Conservation (phyloP, 2,329 filamentous ascomycete species). For the Diplodia intermedia region DNA sequence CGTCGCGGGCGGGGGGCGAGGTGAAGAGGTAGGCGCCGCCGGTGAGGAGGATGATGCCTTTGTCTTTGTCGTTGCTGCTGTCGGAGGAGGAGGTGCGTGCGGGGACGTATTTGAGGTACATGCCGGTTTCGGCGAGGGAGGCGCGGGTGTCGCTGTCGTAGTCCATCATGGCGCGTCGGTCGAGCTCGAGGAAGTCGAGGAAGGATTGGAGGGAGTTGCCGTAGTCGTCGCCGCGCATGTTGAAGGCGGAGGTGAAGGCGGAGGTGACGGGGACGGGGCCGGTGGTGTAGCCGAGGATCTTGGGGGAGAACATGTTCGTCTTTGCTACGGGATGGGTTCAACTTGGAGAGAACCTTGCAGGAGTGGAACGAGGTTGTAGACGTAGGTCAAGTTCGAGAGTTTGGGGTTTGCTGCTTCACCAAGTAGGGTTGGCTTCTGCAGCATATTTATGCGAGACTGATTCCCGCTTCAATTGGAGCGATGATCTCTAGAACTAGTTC, state of each 20-base stretch:
- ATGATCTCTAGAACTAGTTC: neutral
- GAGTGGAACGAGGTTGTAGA: too few relatives aligned
- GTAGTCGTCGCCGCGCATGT: neutral
- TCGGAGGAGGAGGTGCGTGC: neutral
- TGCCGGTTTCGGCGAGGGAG: neutral
- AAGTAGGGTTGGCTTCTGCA: too few relatives aligned
- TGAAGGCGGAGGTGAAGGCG: neutral
- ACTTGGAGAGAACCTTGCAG: too few relatives aligned
- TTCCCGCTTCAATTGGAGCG: too few relatives aligned
- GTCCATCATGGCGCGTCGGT: neutral
- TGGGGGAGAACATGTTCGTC: neutral
- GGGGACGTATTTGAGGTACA: constrained; percentile 11
- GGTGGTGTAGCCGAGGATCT: neutral
- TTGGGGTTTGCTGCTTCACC: too few relatives aligned
- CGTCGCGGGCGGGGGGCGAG: neutral
- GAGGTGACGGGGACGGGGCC: neutral
- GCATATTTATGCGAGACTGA: too few relatives aligned
- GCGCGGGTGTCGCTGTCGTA: neutral
- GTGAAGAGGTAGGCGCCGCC: constrained; percentile 12
- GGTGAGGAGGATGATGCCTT: neutral
- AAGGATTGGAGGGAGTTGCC: neutral
- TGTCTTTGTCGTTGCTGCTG: neutral
- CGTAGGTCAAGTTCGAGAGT: too few relatives aligned
- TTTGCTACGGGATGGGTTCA: neutral
- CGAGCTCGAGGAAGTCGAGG: neutral